These are phyloP conservation scores for Penicillium roqueforti DNA, from an alignment of 495 filamentous ascomycete genomes.

Conservation along the genomic window DNA sequence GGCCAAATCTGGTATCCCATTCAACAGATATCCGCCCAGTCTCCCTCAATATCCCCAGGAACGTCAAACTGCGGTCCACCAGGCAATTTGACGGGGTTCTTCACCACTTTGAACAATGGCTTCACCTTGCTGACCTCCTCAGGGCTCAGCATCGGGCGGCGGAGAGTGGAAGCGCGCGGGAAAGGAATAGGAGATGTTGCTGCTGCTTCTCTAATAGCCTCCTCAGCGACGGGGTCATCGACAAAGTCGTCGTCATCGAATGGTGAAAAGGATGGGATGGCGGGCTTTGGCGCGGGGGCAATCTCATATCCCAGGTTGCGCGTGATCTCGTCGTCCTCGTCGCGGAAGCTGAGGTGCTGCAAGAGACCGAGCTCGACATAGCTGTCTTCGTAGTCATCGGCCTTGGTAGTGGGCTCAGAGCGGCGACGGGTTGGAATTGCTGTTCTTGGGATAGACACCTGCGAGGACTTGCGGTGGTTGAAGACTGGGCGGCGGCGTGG, in stretches of 20 bases:
- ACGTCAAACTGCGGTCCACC: not conserved
- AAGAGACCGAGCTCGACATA: constrained; percentile 6
- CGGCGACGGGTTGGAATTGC: constrained; percentile 5
- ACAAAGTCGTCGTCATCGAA: constrained; percentile 2
- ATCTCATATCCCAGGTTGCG: constrained; percentile 3
- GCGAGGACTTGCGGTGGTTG: constrained; percentile 43
- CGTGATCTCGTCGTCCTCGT: constrained; percentile 6
- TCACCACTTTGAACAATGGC: not conserved
- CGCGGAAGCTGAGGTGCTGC: constrained; percentile 9
- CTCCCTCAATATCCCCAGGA: not conserved
- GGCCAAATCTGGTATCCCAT: no score
- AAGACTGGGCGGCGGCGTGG: constrained; percentile 41
- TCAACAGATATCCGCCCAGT: constrained; percentile 8
- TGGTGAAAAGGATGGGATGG: not conserved
- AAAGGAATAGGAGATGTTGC: not conserved
- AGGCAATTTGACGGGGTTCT: not conserved
- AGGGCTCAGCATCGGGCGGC: not conserved
- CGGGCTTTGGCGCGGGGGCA: constrained; percentile 2
- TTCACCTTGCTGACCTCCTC: not conserved
- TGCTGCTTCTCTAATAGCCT: not conserved
- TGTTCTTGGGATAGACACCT: constrained; percentile 18
- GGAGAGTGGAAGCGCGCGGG: not conserved
- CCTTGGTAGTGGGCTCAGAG: constrained; percentile 12
- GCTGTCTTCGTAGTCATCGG: constrained; percentile 3
- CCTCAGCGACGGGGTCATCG: not conserved